These are phyloP conservation scores for Malassezia caprae DNA, from an alignment of 1,284 basidiomycete species.

Conservation along the genomic window DNA sequence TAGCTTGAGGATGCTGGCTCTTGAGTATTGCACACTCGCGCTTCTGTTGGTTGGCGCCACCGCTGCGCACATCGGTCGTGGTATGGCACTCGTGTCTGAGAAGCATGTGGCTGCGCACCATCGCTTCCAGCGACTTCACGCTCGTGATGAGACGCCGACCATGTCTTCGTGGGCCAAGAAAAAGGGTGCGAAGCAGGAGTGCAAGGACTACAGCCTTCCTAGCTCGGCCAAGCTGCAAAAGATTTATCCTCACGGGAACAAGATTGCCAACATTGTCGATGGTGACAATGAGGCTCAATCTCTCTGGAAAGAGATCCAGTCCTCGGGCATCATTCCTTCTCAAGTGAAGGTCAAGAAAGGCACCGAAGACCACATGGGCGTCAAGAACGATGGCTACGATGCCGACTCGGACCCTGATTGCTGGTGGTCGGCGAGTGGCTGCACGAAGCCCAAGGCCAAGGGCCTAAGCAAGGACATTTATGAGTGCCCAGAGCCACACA, in stretches of 20 bases:
- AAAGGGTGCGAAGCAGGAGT: not conserved
- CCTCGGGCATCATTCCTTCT: constrained; percentile 19
- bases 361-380: not conserved
- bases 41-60: not conserved
- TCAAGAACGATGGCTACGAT: not conserved
- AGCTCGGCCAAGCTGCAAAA: not conserved
- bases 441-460: constrained; percentile 42
- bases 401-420: constrained; percentile 33
- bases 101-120: not conserved
- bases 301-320: constrained; percentile 35
- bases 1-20: not conserved
- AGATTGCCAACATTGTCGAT: constrained; percentile 47
- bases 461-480: constrained; percentile 49
- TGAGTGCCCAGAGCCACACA: constrained; percentile 50
- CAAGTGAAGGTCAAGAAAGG: not conserved
- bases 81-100: not conserved
- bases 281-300: constrained; percentile 48
- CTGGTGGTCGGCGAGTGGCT: constrained; percentile 37
- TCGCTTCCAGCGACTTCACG: not conserved
- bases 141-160: not conserved
- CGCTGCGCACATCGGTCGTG: not conserved
- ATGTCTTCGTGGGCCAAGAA: constrained; percentile 3
- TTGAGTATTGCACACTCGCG: not conserved
- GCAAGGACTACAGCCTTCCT: not conserved
- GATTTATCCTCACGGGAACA: constrained; percentile 35